Conservation (phyloP, 768 basidiomycete species). For the Leucocoprinus birnbaumii region DNA sequence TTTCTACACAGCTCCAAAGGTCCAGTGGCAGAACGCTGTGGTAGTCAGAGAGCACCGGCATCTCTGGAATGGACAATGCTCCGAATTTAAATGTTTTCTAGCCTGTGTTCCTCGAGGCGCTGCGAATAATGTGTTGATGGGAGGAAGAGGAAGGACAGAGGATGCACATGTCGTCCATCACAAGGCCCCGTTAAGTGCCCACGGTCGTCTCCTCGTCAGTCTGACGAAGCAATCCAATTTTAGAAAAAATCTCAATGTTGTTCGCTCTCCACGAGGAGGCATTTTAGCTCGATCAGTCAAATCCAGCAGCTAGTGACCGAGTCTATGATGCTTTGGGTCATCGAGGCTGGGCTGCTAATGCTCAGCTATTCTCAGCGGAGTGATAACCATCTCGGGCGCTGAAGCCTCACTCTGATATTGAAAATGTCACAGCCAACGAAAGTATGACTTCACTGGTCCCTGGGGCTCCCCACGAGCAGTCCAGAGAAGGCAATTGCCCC, state of each 20-base stretch:
- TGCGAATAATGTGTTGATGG: constrained; percentile 2
- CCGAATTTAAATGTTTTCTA: constrained; percentile 7
- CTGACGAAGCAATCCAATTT: background rate
- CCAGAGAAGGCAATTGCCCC: too few species aligned
- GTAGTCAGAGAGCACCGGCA: constrained; percentile 32
- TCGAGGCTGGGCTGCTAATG: too few species aligned
- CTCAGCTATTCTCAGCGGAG: too few species aligned
- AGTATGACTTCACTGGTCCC: too few species aligned
- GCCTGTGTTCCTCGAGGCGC: background rate
- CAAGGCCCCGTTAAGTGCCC: constrained; percentile 5
- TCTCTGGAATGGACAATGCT: constrained; percentile 12
- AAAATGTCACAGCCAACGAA: too few species aligned
- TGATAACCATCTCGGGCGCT: too few species aligned
- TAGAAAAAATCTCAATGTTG: background rate
- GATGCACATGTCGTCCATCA: constrained; percentile 9
- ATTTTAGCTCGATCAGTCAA: too few species aligned
- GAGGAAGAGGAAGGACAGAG: background rate
- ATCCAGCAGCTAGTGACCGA: too few species aligned
- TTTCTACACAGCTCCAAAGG: constrained; percentile 32
- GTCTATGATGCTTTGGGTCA: too few species aligned
- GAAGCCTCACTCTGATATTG: background rate
- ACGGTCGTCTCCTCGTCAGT: constrained; percentile 5
- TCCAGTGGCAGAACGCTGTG: constrained; percentile 33
- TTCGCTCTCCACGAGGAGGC: background rate
- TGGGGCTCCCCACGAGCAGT: too few species aligned